These are phyloP conservation scores for Penicillium sclerotiorum DNA, from an alignment of 2,329 filamentous ascomycete species.

Conservation along the genomic window DNA sequence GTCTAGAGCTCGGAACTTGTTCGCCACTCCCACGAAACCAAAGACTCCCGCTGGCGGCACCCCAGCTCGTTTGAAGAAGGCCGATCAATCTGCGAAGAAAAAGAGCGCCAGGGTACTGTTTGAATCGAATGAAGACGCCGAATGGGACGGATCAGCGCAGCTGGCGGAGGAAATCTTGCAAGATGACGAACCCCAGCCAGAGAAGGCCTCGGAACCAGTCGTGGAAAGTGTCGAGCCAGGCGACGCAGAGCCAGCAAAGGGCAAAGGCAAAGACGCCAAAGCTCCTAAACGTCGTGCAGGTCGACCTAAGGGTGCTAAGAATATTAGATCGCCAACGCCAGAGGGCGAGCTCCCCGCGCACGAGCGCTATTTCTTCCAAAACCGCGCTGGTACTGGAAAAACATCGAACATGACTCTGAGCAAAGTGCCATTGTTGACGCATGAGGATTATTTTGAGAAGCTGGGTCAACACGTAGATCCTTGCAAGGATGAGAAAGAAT, in stretches of 20 bases:
- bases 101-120: conserved; percentile 81
- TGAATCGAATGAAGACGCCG: conserved; percentile 69
- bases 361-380: conserved; percentile 92
- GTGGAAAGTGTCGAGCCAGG: conserved; percentile 39
- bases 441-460: conserved; percentile 85
- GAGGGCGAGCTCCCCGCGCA: conserved; percentile 81
- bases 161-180: conserved; percentile 70
- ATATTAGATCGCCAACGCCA: conserved; percentile 73
- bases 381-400: conserved; percentile 76
- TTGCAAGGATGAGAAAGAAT: conserved; percentile 70
- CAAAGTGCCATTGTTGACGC: conserved; percentile 74
- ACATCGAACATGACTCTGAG: conserved; percentile 85
- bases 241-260: conserved; percentile 33
- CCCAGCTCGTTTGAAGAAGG: conserved; percentile 67
- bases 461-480: conserved; percentile 67
- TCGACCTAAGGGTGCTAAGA: conserved; percentile 58
- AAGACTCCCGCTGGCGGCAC: conserved; percentile 46
- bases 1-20: conserved; percentile 39
- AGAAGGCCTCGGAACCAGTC: conserved; percentile 25
- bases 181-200: conserved; percentile 34
- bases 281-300: conserved; percentile 58
- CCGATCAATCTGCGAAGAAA: conserved; percentile 80
- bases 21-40: conserved; percentile 45
- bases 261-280: conserved; percentile 46
- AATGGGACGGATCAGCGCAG: conserved; percentile 65